Conservation (phyloP, 78 protist genomes). For the Tieghemostelium lacteum region DNA sequence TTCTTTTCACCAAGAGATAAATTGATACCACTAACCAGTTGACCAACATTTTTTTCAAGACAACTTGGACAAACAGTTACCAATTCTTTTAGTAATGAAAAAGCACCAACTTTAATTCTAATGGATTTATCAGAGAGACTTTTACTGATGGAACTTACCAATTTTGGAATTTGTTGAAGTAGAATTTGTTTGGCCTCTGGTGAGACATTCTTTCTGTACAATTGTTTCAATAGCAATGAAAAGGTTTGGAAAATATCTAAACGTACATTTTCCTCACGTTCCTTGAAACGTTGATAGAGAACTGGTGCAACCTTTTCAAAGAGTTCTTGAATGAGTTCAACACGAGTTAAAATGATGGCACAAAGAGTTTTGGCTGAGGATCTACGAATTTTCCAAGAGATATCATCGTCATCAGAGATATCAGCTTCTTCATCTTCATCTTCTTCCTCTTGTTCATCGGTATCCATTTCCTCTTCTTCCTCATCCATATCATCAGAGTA, state of each 20-base stretch:
- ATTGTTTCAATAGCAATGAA: slow-evolving; percentile 65
- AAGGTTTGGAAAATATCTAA: slow-evolving; percentile 59
- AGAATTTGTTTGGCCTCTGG: slow-evolving; percentile 87
- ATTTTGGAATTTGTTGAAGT: slow-evolving; percentile 57
- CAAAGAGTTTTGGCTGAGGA: slow-evolving; percentile 85
- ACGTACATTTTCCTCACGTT: slow-evolving; percentile 94
- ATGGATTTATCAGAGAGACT: slow-evolving; percentile 59
- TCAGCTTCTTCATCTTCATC: slow-evolving; percentile 83
- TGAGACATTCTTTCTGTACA: slow-evolving; percentile 21
- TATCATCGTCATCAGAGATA: slow-evolving; percentile 95
- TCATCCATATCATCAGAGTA: slow-evolving; percentile 84
- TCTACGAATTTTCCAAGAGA: slow-evolving; percentile 95
- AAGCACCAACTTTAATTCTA: slow-evolving; percentile 85
- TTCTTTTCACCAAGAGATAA: slow-evolving; percentile 65
- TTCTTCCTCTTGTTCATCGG: slow-evolving; percentile 66
- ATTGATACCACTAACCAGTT: slow-evolving; percentile 65
- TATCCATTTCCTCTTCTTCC: slow-evolving; percentile 75
- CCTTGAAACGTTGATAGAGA: slow-evolving; percentile 83
- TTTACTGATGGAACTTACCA: slow-evolving; percentile 30
- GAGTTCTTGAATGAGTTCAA: slow-evolving; percentile 75
- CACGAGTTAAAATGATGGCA: slow-evolving; percentile 86
- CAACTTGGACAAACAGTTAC: slow-evolving; percentile 51
- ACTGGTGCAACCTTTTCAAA: slow-evolving; percentile 82
- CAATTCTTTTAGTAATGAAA: slow-evolving; percentile 76
- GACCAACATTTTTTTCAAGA: slow-evolving; percentile 20